Conservation (phyloP, 805 yeast genomes). For the Yarrowia alimentaria region DNA sequence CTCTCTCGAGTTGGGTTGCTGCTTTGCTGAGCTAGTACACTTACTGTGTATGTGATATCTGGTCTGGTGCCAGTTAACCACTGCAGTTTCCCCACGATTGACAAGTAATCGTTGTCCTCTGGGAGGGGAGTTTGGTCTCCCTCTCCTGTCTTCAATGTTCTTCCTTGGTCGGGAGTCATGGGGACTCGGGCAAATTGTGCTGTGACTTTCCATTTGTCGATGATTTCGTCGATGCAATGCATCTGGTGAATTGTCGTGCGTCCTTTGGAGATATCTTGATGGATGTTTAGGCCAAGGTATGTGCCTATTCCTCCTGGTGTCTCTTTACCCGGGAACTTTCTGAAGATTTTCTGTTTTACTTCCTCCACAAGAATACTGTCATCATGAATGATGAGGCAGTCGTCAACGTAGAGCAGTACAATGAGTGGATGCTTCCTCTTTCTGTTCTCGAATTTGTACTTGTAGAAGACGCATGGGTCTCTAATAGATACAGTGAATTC, state of each 20-base stretch:
- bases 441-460: not conserved
- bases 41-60: slow-evolving; percentile 1
- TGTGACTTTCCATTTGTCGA: not conserved
- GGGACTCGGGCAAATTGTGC: not conserved
- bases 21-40: not conserved
- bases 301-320: not conserved
- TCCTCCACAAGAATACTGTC: not conserved
- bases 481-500: not conserved
- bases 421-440: not conserved
- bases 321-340: not conserved
- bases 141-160: not conserved
- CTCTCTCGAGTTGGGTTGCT: not conserved
- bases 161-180: not conserved
- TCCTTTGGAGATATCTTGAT: not conserved
- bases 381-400: not conserved
- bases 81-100: not conserved
- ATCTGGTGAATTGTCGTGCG: too few relatives aligned
- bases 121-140: not conserved
- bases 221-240: not conserved
- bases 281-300: not conserved
- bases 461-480: not conserved
- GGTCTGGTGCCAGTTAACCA: not conserved
- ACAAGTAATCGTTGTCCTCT: not conserved
- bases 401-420: not conserved
- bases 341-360: not conserved